phyloP scores from a whole-genome alignment of 2,329 filamentous ascomycete species.

The Diplocarpon rosae region DNA sequence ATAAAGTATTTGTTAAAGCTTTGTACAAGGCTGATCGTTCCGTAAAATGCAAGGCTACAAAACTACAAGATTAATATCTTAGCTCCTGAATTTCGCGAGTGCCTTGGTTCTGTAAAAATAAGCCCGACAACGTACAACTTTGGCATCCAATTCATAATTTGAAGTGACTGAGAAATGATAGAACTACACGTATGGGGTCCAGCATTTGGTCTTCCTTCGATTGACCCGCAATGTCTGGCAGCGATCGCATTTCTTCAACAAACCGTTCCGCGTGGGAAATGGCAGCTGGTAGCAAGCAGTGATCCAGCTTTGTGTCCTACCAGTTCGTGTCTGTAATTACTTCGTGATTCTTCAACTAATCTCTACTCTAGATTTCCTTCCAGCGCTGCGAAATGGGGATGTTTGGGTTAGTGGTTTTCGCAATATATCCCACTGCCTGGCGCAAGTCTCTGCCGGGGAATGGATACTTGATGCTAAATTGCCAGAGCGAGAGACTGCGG shows the following conservation, averaged over 20 bases:
- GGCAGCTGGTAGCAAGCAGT: slow-evolving; percentile 63
- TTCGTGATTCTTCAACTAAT: not conserved
- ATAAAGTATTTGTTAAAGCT: too few species aligned
- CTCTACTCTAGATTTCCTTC: slow-evolving; percentile 38
- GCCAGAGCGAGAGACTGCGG: slow-evolving; percentile 33
- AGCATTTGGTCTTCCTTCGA: slow-evolving; percentile 78
- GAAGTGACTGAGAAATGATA: slow-evolving; percentile 30
- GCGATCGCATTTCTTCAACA: slow-evolving; percentile 65
- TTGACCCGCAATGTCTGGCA: slow-evolving; percentile 84
- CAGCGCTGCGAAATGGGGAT: slow-evolving; percentile 43
- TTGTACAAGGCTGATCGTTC: too few species aligned
- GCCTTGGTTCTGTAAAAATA: too few species aligned
- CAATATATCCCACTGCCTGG: slow-evolving; percentile 41
- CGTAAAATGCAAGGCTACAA: too few species aligned
- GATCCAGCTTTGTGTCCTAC: slow-evolving; percentile 61
- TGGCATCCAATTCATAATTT: too few species aligned
- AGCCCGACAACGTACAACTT: too few species aligned
- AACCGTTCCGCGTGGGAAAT: slow-evolving; percentile 46
- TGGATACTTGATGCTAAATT: slow-evolving; percentile 38
- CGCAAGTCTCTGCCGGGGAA: slow-evolving; percentile 31
- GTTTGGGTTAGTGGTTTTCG: slow-evolving; percentile 41
- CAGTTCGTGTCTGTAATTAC: slow-evolving; percentile 39
- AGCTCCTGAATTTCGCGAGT: too few species aligned
- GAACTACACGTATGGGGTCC: slow-evolving; percentile 86
- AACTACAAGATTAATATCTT: too few species aligned